A percentile compares a stretch with the other conserved stretches of the same genome.
Evolutionary conservation across 192 early-diverging fungal species (phyloP).

Genomic region (Kickxella alabastrina): DNA sequence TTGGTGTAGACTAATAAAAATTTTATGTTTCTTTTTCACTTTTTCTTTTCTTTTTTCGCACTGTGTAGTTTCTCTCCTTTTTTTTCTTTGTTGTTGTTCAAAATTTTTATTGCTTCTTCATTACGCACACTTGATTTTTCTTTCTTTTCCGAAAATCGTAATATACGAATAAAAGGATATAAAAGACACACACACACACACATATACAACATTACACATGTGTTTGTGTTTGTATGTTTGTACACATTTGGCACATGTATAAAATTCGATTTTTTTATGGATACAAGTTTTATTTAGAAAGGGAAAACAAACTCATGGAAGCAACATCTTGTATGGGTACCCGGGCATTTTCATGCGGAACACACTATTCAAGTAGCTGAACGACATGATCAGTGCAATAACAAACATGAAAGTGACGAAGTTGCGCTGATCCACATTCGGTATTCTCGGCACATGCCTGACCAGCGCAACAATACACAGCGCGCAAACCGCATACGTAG

Average conservation of each 20-base stretch:
- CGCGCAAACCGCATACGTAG: conserved; percentile 39
- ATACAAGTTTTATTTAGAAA: too few relatives aligned
- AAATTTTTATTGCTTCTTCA: too few relatives aligned
- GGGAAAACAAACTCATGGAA: conserved; percentile 9
- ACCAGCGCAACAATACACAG: conserved; percentile 46
- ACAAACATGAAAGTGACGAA: conserved; percentile 40
- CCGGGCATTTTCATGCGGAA: conserved; percentile 50
- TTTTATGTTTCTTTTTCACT: too few relatives aligned
- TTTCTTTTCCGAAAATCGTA: too few relatives aligned
- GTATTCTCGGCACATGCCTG: conserved; percentile 38
- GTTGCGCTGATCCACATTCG: conserved; percentile 32
- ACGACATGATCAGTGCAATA: conserved; percentile 28
- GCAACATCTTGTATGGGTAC: conserved; percentile 45
- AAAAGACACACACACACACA: too few relatives aligned
- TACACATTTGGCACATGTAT: neutral
- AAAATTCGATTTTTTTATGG: neutral
- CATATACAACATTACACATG: neutral
- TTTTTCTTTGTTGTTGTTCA: too few relatives aligned
- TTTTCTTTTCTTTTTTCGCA: too few relatives aligned
- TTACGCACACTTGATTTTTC: too few relatives aligned
- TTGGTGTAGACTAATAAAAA: too few relatives aligned
- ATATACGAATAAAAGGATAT: too few relatives aligned
- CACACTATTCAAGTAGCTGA: conserved; percentile 51
- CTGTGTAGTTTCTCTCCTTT: too few relatives aligned
- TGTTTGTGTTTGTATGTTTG: neutral